phyloP scores from a whole-genome alignment of 495 filamentous ascomycete species.

The Hypoxylon fuscum region DNA sequence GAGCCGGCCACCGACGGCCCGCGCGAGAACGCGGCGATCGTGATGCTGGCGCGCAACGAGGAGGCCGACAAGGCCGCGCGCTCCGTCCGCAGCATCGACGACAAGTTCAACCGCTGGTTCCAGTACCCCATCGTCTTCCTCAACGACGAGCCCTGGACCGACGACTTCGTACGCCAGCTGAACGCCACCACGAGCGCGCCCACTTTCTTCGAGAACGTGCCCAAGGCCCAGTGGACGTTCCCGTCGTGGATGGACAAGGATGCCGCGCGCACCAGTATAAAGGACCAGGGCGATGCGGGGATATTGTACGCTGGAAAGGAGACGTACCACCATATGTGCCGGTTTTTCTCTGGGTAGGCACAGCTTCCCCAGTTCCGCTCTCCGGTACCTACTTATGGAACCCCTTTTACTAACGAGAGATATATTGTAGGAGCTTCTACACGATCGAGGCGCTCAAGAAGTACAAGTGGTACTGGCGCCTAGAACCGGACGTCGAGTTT shows the following conservation, averaged over 20 bases:
- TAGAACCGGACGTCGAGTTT: constrained; percentile 62
- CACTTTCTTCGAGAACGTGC: constrained; percentile 79
- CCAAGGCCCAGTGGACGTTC: constrained; percentile 87
- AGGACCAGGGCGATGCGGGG: constrained; percentile 84
- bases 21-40: constrained; percentile 89
- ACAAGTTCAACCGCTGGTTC: constrained; percentile 98
- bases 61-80: constrained; percentile 90
- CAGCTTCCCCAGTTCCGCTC: background rate
- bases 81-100: constrained; percentile 90
- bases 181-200: constrained; percentile 83
- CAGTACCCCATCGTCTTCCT: constrained; percentile 97
- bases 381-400: background rate
- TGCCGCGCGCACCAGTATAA: constrained; percentile 83
- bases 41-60: constrained; percentile 92
- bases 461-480: constrained; percentile 65
- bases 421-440: constrained; percentile 65
- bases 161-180: constrained; percentile 84
- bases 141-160: constrained; percentile 88
- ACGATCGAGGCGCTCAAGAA: constrained; percentile 52
- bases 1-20: constrained; percentile 60
- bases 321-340: constrained; percentile 96
- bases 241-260: constrained; percentile 86
- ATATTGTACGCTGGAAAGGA: constrained; percentile 99
- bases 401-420: constrained; percentile 1
- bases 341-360: constrained; percentile 92